These are phyloP conservation scores for Phaseolus lunatus DNA, from an alignment of 306 rosid species.

Conservation along the genomic window DNA sequence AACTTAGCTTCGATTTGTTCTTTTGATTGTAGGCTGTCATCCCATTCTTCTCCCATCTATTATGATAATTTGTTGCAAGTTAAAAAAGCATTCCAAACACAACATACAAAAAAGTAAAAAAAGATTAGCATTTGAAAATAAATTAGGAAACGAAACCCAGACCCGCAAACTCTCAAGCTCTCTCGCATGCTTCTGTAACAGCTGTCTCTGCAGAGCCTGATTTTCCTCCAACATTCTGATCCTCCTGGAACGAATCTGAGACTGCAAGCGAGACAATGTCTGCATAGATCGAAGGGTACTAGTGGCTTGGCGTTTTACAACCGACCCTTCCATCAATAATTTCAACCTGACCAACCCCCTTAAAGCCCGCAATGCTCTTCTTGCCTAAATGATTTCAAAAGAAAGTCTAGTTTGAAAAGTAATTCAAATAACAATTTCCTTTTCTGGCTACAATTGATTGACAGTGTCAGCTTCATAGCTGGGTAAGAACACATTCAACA, in stretches of 20 bases:
- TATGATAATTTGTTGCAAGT: constrained; percentile 39
- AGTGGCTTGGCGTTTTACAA: constrained; percentile 89
- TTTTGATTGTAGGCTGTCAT: constrained; percentile 92
- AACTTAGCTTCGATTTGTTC: constrained; percentile 93
- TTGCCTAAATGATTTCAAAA: constrained; percentile 64
- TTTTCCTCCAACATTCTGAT: constrained; percentile 92
- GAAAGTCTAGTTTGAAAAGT: constrained; percentile 30
- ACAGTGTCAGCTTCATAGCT: constrained; percentile 10
- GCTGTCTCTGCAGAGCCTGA: constrained; percentile 93
- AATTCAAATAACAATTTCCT: constrained; percentile 29
- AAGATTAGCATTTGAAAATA: constrained; percentile 14
- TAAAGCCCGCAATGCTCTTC: constrained; percentile 89
- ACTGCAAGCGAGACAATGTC: constrained; percentile 91
- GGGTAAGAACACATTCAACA: background rate
- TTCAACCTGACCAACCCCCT: constrained; percentile 95
- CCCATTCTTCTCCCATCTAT: constrained; percentile 99
- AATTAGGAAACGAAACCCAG: constrained; percentile 40
- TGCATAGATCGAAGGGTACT: constrained; percentile 95
- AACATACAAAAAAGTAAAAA: constrained; percentile 9
- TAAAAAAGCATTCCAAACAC: constrained; percentile 35
- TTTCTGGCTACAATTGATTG: constrained; percentile 2
- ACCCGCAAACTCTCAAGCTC: constrained; percentile 92
- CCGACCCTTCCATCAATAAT: constrained; percentile 80
- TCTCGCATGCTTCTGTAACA: constrained; percentile 89
- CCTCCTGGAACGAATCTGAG: constrained; percentile 91